Conservation (phyloP, 805 yeast genomes). For the Hanseniaspora guilliermondii region DNA sequence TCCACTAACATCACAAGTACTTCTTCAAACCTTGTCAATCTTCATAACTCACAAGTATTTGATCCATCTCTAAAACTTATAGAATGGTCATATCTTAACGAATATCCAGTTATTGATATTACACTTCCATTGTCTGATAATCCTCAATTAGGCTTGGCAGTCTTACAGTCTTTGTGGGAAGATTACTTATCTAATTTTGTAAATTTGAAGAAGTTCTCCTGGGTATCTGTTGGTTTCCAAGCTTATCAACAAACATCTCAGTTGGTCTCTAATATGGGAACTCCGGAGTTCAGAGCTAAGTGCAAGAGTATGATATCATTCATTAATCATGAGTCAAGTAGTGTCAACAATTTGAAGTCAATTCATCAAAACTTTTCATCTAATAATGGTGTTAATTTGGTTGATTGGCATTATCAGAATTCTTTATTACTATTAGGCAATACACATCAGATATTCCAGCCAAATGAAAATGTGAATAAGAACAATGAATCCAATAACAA, state of each 20-base stretch:
- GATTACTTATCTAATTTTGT: conserved; percentile 65
- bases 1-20: conserved; percentile 64
- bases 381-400: neutral
- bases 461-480: neutral
- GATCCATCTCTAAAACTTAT: conserved; percentile 63
- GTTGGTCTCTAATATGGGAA: conserved; percentile 9
- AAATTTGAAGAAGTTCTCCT: conserved; percentile 53
- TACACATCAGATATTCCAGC: conserved; percentile 8
- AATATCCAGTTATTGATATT: conserved; percentile 74
- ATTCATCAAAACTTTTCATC: conserved; percentile 13
- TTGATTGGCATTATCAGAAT: conserved; percentile 12
- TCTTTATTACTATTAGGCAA: conserved; percentile 5
- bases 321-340: conserved; percentile 9
- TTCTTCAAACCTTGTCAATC: conserved; percentile 29
- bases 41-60: conserved; percentile 31
- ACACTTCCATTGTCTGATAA: conserved; percentile 64
- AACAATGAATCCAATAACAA: neutral
- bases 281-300: conserved; percentile 13
- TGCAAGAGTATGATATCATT: conserved; percentile 9
- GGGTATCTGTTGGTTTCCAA: conserved; percentile 64
- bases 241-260: conserved; percentile 31
- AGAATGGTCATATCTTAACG: conserved; percentile 47
- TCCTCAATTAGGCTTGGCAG: conserved; percentile 60
- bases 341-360: conserved; percentile 6
- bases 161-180: conserved; percentile 76